These are phyloP conservation scores for Atkinsonella texensis DNA, from an alignment of 2,329 filamentous ascomycete genomes.

Conservation along the genomic window DNA sequence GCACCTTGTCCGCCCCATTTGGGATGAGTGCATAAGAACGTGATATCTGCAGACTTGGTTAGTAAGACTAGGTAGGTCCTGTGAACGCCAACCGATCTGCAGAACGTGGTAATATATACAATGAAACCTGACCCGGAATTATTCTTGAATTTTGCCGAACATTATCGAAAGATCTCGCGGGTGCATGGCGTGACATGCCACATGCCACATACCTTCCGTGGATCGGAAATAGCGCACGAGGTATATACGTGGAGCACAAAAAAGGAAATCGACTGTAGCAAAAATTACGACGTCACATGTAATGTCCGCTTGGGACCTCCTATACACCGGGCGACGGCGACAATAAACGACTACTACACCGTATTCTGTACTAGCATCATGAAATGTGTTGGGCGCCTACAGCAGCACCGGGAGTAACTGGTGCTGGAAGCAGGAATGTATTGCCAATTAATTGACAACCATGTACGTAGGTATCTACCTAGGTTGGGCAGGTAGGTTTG, in stretches of 20 bases:
- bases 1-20: constrained; percentile 22
- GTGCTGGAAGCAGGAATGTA: not conserved
- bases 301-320: no score
- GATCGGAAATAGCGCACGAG: no score
- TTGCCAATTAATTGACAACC: not conserved
- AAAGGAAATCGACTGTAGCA: not conserved
- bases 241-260: not conserved
- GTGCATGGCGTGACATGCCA: not conserved
- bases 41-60: constrained; percentile 16
- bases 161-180: constrained; percentile 1
- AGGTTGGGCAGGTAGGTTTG: no score
- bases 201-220: no score
- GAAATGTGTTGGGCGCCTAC: no score
- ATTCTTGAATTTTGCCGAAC: not conserved
- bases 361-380: no score
- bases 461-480: not conserved
- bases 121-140: not conserved
- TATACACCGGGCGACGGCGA: no score
- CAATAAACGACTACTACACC: no score
- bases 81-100: not conserved
- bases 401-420: no score
- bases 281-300: no score
- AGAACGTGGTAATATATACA: not conserved
- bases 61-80: not conserved
- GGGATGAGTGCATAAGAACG: constrained; percentile 28